phyloP scores from a whole-genome alignment of 176 grass and related monocot species.

The Dendrocalamus sinicus region DNA sequence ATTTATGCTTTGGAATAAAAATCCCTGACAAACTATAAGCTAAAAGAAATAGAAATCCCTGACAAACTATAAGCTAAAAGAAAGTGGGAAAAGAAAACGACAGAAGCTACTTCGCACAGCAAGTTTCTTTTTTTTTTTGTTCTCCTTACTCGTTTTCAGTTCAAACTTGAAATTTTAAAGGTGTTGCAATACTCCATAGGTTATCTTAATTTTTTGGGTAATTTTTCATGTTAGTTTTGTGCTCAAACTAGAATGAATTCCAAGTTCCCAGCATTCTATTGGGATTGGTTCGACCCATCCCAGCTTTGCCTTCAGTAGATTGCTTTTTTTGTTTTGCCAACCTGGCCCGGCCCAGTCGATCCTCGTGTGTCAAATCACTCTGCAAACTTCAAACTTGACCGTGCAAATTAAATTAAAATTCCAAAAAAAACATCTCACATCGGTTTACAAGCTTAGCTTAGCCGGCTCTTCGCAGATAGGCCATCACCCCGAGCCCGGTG shows the following conservation, averaged over 20 bases:
- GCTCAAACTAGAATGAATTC: background rate
- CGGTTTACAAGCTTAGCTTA: background rate
- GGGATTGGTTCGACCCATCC: background rate
- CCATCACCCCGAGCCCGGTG: constrained; percentile 62
- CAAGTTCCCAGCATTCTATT: background rate
- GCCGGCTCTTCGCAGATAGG: constrained; percentile 57
- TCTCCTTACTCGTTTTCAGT: too few species aligned
- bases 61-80: too few species aligned
- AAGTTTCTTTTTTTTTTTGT: too few species aligned
- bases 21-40: too few species aligned
- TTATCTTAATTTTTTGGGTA: too few species aligned
- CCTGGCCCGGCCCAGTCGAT: background rate
- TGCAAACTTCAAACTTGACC: background rate
- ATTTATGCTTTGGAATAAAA: too few species aligned
- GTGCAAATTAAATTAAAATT: background rate
- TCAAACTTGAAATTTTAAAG: too few species aligned
- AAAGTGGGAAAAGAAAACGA: too few species aligned
- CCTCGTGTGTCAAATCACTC: background rate
- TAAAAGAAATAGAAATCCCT: too few species aligned
- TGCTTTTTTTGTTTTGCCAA: background rate
- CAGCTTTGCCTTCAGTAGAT: background rate
- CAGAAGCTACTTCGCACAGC: too few species aligned
- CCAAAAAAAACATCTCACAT: background rate
- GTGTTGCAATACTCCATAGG: too few species aligned
- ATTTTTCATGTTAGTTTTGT: background rate